Evolutionary conservation across 208 protist species (phyloP).

Genomic region (Phytomonas francai): DNA sequence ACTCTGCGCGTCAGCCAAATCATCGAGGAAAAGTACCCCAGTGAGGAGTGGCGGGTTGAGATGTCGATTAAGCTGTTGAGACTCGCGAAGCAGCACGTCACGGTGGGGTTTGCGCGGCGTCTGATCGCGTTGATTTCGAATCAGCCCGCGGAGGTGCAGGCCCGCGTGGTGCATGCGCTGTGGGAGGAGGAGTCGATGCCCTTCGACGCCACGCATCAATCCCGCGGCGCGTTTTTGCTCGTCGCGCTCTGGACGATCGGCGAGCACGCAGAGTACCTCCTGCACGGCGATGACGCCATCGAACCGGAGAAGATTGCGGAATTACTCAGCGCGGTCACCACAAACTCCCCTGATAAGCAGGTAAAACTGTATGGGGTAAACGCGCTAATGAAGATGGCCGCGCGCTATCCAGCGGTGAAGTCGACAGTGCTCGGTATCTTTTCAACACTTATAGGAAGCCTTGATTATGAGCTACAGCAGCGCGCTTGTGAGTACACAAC

Average conservation of each 20-base stretch:
- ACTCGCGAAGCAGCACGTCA: slow-evolving; percentile 58
- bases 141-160: slow-evolving; percentile 81
- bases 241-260: slow-evolving; percentile 94
- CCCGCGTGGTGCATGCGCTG: slow-evolving; percentile 79
- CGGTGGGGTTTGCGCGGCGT: slow-evolving; percentile 58
- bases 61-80: slow-evolving; percentile 91
- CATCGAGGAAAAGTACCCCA: slow-evolving; percentile 91
- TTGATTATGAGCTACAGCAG: slow-evolving; percentile 93
- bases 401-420: slow-evolving; percentile 56
- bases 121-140: slow-evolving; percentile 88
- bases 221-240: slow-evolving; percentile 87
- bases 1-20: slow-evolving; percentile 88
- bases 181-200: slow-evolving; percentile 80
- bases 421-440: slow-evolving; percentile 41
- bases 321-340: slow-evolving; percentile 62
- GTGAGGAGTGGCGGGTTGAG: slow-evolving; percentile 95
- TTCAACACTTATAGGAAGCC: slow-evolving; percentile 46
- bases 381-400: slow-evolving; percentile 92
- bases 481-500: slow-evolving; percentile 89
- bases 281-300: slow-evolving; percentile 16
- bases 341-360: slow-evolving; percentile 46
- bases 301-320: slow-evolving; percentile 36
- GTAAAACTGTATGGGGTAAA: slow-evolving; percentile 92
- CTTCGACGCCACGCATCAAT: slow-evolving; percentile 68
- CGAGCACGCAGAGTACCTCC: slow-evolving; percentile 93